A percentile compares a stretch with the other conserved stretches of the same genome.
These are phyloP conservation scores for Aurantiochytrium sp. DNA, from an alignment of 108 stramenopile species.

Conservation along the genomic window DNA sequence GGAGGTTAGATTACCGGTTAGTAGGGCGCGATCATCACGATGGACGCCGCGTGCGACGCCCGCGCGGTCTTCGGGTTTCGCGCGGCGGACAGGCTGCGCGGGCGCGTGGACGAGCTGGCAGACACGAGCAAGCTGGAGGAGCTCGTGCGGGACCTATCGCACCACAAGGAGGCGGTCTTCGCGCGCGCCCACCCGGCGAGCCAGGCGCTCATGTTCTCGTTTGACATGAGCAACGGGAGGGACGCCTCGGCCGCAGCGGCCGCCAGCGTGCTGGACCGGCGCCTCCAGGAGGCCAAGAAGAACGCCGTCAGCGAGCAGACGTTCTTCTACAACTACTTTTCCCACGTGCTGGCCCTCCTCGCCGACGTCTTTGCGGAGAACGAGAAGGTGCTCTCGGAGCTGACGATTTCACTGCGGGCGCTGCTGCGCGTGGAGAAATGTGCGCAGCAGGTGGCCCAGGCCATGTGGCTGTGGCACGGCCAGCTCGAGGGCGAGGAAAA, in stretches of 20 bases:
- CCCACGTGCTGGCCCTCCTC: constrained; percentile 1
- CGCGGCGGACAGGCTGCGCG: neutral
- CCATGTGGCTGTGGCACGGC: neutral
- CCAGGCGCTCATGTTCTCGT: constrained; percentile 7
- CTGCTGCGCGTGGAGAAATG: neutral
- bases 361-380: neutral
- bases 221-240: neutral
- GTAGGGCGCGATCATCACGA: no score
- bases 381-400: neutral
- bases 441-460: neutral
- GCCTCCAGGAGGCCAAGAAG: neutral
- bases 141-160: neutral
- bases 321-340: constrained; percentile 30
- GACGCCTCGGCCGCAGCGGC: constrained; percentile 1
- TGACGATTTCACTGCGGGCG: neutral
- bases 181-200: neutral
- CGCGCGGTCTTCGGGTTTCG: neutral
- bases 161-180: neutral
- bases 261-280: neutral
- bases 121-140: neutral
- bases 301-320: neutral
- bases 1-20: no score
- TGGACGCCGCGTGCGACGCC: neutral
- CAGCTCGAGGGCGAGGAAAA: constrained; percentile 16
- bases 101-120: neutral